Base-by-base conservation (phyloP, 2,329 filamentous ascomycete species). In the Coniella lustricola region DNA sequence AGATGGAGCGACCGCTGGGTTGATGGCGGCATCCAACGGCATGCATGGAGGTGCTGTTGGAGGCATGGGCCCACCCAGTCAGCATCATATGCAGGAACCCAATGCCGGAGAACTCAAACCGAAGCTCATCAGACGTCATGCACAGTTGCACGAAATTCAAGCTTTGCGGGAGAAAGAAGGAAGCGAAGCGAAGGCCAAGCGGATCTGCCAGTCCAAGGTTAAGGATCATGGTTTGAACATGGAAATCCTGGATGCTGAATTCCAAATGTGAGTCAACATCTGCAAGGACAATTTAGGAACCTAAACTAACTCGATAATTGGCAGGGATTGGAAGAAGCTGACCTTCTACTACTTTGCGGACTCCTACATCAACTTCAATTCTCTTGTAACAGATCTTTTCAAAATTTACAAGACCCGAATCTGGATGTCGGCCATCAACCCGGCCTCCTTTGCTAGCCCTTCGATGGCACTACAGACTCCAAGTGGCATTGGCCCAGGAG, bases 271-370 rank as follows among this genome's bases (percentile, higher is more conserved):
- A 79, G 87, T 76, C 16, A 14, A 7, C 4, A 32, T 18, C 12
- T 18, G 35, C n/a, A 37, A 20, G 22, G 8, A 12, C 5, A 8
- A 10, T 10, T 29, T 17, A 14, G 13, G 7, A 29, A 17, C 4
- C 9, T 38, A 25, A 29, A 25, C 51, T 58, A 29, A 51, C 46
- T 35, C 22, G 39, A 35, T 37, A 17, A 5, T 29, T 29, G 2
- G 7, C 58, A 96, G 91, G 84, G 93, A 98, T 65, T 96, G 90
- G 82, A 95, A 97, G 70, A 98, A 98, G 66, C 73, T 98, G 48
- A 98, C 94, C 0, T 97, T 97, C 68, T 98, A 96, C 72, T 98
- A 97, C 69, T 98, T 96, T 64, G 91, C 93, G 46, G 90, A 96
- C 62, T 83, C 89, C 0, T 98, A 98, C 65, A 95, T 98, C 74